phyloP scores from a whole-genome alignment of 192 early-diverging fungal species.

The Pilaira anomala region DNA sequence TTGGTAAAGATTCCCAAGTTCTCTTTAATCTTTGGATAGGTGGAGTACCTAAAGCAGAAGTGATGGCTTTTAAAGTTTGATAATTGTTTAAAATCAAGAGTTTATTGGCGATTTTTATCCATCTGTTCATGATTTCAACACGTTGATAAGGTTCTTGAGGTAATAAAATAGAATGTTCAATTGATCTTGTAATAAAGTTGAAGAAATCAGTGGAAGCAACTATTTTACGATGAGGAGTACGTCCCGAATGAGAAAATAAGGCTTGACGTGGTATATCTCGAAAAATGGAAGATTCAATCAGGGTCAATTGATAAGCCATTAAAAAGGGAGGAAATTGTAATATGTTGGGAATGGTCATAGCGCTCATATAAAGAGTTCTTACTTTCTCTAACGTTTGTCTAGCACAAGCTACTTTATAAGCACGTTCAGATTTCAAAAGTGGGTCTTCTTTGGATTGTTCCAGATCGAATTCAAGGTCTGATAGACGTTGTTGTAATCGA shows the following conservation, averaged over 20 bases:
- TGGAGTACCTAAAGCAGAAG: slow-evolving; percentile 64
- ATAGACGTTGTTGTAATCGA: slow-evolving; percentile 47
- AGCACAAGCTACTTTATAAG: slow-evolving; percentile 19
- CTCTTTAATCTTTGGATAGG: slow-evolving; percentile 65
- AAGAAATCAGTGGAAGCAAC: slow-evolving; percentile 73
- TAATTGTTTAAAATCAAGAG: slow-evolving; percentile 60
- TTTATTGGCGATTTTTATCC: slow-evolving; percentile 66
- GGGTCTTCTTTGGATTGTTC: slow-evolving; percentile 30
- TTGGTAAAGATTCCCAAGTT: slow-evolving; percentile 71
- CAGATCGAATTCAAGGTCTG: slow-evolving; percentile 31
- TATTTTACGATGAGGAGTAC: slow-evolving; percentile 56
- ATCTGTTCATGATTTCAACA: slow-evolving; percentile 59
- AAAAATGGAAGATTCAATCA: slow-evolving; percentile 70
- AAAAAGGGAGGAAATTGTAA: slow-evolving; percentile 58
- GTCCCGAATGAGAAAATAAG: slow-evolving; percentile 58
- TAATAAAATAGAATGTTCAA: slow-evolving; percentile 69
- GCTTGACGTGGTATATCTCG: slow-evolving; percentile 56
- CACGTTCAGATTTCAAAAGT: not conserved
- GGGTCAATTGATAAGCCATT: slow-evolving; percentile 65
- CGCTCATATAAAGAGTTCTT: slow-evolving; percentile 47
- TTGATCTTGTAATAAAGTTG: slow-evolving; percentile 73
- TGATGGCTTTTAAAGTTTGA: slow-evolving; percentile 69
- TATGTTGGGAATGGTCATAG: slow-evolving; percentile 50
- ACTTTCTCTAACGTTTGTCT: slow-evolving; percentile 49
- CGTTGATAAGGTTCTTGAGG: slow-evolving; percentile 54